Percentiles rank a stretch among this genome's conserved stretches.
Conservation (phyloP, 2,329 filamentous ascomycete genomes). For the Xylariaceae sp. region DNA sequence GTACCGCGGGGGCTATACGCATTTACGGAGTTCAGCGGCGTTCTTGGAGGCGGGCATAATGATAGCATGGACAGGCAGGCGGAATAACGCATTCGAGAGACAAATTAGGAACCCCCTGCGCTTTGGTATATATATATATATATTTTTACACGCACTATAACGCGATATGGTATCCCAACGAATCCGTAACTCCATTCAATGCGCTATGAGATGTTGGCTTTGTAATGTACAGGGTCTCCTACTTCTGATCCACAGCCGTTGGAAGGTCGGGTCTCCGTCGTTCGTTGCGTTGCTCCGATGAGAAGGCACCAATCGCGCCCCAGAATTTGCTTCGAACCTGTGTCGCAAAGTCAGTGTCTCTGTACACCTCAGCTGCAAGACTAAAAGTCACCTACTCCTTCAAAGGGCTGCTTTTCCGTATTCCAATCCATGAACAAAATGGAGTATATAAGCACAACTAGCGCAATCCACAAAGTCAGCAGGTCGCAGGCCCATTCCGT, state of each 20-base stretch:
- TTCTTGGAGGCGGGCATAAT: slow-evolving; percentile 14
- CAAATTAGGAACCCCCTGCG: slow-evolving; percentile 21
- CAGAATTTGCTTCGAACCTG: slow-evolving; percentile 50
- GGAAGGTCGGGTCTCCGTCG: slow-evolving; percentile 29
- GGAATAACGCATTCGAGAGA: slow-evolving; percentile 15
- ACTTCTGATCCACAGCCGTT: slow-evolving; percentile 22
- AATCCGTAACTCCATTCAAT: slow-evolving; percentile 41
- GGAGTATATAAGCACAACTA: slow-evolving; percentile 61
- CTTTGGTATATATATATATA: slow-evolving; percentile 22
- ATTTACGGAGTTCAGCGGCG: slow-evolving; percentile 27
- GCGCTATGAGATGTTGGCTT: slow-evolving; percentile 30
- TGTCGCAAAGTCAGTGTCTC: slow-evolving; percentile 8
- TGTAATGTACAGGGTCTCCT: slow-evolving; percentile 18
- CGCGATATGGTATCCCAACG: slow-evolving; percentile 27
- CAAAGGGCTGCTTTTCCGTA: slow-evolving; percentile 53
- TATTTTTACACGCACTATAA: slow-evolving; percentile 29
- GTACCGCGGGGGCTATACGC: slow-evolving; percentile 17
- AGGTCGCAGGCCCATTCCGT: neutral
- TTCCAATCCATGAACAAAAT: slow-evolving; percentile 68
- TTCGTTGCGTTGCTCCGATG: slow-evolving; percentile 36
- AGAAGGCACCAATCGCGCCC: slow-evolving; percentile 41
- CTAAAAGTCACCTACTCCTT: slow-evolving; percentile 48
- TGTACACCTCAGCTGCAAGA: neutral
- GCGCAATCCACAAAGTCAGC: slow-evolving; percentile 12
- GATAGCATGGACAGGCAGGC: slow-evolving; percentile 2